A percentile compares a stretch with the other conserved stretches of the same genome.
Conservation (phyloP, 345 rosid species). For the Moricandia arvensis region DNA sequence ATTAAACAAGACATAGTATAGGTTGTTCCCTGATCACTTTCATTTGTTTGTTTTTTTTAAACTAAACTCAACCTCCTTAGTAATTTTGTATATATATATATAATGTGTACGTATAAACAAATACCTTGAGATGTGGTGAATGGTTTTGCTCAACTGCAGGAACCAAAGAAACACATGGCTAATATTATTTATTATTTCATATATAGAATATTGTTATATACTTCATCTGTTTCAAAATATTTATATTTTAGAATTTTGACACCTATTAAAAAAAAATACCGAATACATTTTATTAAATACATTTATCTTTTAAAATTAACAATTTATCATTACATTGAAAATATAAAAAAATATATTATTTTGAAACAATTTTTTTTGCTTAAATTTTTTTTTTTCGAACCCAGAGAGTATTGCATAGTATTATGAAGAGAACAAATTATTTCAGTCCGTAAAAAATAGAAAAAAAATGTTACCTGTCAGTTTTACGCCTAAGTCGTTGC, state of each 20-base stretch:
- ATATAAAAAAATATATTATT: no score
- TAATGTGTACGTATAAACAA: not conserved
- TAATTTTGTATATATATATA: not conserved
- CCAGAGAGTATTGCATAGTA: no score
- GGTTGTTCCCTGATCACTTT: not conserved
- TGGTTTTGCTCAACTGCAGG: constrained; percentile 17
- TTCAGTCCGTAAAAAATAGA: not conserved
- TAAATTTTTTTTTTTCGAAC: no score
- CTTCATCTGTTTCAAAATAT: no score
- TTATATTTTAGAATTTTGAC: no score
- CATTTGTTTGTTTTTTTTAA: not conserved
- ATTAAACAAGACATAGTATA: constrained; percentile 7
- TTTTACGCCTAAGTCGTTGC: not conserved
- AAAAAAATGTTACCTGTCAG: constrained; percentile 17
- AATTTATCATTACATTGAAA: no score
- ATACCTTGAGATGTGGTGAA: constrained; percentile 33
- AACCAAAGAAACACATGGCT: not conserved
- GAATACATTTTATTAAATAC: no score
- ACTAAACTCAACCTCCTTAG: not conserved
- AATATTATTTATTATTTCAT: not conserved
- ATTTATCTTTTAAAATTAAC: no score
- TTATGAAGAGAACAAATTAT: not conserved
- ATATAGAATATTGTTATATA: not conserved
- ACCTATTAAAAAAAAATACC: no score
- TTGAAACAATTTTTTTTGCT: no score